These are phyloP conservation scores for Lasiodiplodia gonubiensis DNA, from an alignment of 2,329 filamentous ascomycete species.

Conservation along the genomic window DNA sequence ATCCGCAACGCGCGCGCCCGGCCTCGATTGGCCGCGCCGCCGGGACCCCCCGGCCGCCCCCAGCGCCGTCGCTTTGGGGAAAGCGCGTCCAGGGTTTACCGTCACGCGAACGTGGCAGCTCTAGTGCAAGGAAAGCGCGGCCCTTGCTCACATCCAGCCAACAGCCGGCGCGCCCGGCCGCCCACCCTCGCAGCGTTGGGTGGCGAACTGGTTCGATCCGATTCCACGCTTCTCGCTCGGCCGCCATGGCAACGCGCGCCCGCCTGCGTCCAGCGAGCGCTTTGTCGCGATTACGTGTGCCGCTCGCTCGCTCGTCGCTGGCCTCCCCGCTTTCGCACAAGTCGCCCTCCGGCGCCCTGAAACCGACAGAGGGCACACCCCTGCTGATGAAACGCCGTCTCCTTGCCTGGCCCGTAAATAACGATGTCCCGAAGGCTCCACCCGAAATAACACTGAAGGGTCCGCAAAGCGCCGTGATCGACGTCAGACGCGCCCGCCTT, in stretches of 20 bases:
- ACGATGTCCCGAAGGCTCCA: constrained; percentile 23
- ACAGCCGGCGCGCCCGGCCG: neutral
- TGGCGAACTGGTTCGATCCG: neutral
- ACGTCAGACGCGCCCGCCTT: constrained; percentile 24
- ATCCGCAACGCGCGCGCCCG: constrained; percentile 18
- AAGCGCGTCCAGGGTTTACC: neutral
- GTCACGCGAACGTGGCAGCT: constrained; percentile 24
- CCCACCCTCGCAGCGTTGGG: neutral
- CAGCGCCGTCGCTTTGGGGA: constrained; percentile 3
- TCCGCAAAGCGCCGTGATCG: constrained; percentile 20
- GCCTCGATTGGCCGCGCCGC: constrained; percentile 24
- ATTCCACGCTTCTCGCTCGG: neutral
- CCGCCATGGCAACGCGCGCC: neutral
- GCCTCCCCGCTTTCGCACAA: constrained; percentile 17
- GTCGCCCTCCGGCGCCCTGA: constrained; percentile 19
- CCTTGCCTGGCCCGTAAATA: constrained; percentile 24
- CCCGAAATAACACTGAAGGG: constrained; percentile 23
- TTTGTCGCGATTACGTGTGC: constrained; percentile 19
- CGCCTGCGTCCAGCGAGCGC: constrained; percentile 1
- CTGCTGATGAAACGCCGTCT: constrained; percentile 21
- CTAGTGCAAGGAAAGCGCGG: constrained; percentile 18
- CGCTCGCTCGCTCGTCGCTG: neutral
- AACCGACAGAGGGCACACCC: constrained; percentile 12
- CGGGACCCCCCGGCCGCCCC: constrained; percentile 11
- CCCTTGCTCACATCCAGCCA: constrained; percentile 20